These are phyloP conservation scores for Boletus sp. DNA, from an alignment of 768 basidiomycete species.

Conservation along the genomic window DNA sequence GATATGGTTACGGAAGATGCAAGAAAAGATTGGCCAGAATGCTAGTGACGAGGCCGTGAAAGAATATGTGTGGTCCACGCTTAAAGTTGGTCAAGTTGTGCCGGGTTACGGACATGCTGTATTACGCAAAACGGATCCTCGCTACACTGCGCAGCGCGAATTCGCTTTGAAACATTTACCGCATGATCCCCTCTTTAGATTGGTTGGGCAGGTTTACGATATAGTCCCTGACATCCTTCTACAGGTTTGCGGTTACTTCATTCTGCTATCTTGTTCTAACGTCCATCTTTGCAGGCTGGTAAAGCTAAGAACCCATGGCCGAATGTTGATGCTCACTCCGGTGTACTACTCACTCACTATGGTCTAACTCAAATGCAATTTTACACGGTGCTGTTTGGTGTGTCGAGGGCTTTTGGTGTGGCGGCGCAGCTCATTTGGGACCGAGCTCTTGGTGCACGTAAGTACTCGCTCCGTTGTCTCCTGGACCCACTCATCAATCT, in stretches of 20 bases:
- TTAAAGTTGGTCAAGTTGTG: conserved; percentile 91
- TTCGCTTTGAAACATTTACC: conserved; percentile 86
- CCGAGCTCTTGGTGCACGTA: conserved; percentile 87
- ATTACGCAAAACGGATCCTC: conserved; percentile 87
- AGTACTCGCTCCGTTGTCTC: conserved; percentile 31
- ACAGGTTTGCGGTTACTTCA: conserved; percentile 45
- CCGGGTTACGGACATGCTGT: conserved; percentile 92
- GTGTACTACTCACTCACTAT: conserved; percentile 82
- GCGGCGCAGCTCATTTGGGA: conserved; percentile 91
- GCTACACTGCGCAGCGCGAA: conserved; percentile 87
- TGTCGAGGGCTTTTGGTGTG: conserved; percentile 92
- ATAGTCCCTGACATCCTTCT: conserved; percentile 89
- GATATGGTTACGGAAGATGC: conserved; percentile 93
- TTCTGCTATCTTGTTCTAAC: background rate
- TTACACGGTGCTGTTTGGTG: conserved; percentile 97
- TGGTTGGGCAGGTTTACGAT: conserved; percentile 86
- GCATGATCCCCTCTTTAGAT: conserved; percentile 88
- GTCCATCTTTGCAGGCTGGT: conserved; percentile 54
- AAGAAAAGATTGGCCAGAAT: conserved; percentile 79
- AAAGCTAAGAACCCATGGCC: conserved; percentile 96
- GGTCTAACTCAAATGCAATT: conserved; percentile 89
- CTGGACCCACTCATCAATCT: background rate
- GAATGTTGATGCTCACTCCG: conserved; percentile 97
- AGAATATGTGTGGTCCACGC: conserved; percentile 93
- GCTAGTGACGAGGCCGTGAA: conserved; percentile 85